Evolutionary conservation across 1,139 yeast species (phyloP).

Genomic region (Sugiyamaella xylanicola): DNA sequence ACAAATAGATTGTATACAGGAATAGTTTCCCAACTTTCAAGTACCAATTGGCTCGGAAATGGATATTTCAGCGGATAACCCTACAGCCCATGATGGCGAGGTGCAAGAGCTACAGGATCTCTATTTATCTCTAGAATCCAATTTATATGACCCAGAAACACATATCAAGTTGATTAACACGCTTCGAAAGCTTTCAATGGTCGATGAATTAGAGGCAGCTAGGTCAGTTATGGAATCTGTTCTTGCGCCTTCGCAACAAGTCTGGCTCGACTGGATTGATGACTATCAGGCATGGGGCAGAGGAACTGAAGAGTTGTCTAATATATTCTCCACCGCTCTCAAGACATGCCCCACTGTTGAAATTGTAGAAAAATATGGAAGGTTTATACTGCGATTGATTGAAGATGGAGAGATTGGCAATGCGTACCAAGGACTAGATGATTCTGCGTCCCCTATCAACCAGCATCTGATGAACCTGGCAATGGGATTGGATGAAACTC

Average conservation of each 20-base stretch:
- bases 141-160: constrained; percentile 9
- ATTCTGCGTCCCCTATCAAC: constrained; percentile 7
- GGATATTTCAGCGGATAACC: background rate
- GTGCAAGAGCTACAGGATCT: background rate
- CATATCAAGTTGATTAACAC: constrained; percentile 13
- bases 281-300: constrained; percentile 24
- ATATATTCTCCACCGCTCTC: constrained; percentile 31
- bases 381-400: constrained; percentile 10
- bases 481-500: constrained; percentile 38
- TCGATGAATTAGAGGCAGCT: constrained; percentile 17
- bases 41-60: background rate
- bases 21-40: too few species aligned
- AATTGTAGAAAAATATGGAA: constrained; percentile 32
- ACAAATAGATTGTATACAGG: too few species aligned
- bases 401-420: background rate
- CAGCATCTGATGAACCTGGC: constrained; percentile 15
- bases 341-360: constrained; percentile 26
- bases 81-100: background rate
- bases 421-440: constrained; percentile 23
- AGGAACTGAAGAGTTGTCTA: constrained; percentile 14
- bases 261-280: constrained; percentile 37
- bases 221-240: constrained; percentile 15
- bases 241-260: constrained; percentile 23
- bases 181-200: constrained; percentile 10
- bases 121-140: background rate